Evolutionary conservation across 148 eudicot genomes (phyloP).

Genomic region (Fagopyrum homotropicum): DNA sequence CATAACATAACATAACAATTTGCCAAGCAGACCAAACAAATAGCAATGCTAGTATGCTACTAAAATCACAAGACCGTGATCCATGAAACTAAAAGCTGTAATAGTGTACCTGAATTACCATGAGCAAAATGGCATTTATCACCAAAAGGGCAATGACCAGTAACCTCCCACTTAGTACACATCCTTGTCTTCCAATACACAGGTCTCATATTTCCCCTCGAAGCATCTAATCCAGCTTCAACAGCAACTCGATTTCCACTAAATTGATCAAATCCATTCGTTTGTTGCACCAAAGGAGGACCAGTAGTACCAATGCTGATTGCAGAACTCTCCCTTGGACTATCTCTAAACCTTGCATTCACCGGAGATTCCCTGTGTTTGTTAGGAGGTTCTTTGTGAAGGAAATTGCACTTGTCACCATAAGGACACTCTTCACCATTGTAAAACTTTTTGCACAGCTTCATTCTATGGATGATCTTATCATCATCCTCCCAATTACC

Average conservation of each 20-base stretch:
- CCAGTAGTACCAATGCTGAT: constrained; percentile 53
- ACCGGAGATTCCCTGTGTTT: constrained; percentile 21
- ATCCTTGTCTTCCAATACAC: constrained; percentile 58
- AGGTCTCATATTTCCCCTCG: constrained; percentile 36
- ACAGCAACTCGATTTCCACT: constrained; percentile 21
- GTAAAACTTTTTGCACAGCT: constrained; percentile 78
- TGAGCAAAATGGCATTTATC: constrained; percentile 90
- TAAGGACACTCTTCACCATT: constrained; percentile 96
- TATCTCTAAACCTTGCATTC: constrained; percentile 25
- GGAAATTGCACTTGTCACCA: constrained; percentile 81
- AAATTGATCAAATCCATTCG: constrained; percentile 31
- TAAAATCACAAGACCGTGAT: background rate
- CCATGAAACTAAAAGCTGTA: background rate
- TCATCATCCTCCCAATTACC: constrained; percentile 75
- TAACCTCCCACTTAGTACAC: constrained; percentile 64
- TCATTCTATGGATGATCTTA: constrained; percentile 53
- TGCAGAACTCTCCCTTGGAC: constrained; percentile 53
- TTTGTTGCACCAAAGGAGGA: constrained; percentile 22
- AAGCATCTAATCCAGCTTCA: constrained; percentile 20
- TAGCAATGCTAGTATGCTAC: background rate
- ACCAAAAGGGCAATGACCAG: constrained; percentile 71
- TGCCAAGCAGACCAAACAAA: background rate
- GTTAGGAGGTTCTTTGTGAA: constrained; percentile 55
- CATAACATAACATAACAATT: background rate
- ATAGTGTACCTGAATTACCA: constrained; percentile 58